Conservation (phyloP, 179 eudicot genomes). For the Silene coronaria region DNA sequence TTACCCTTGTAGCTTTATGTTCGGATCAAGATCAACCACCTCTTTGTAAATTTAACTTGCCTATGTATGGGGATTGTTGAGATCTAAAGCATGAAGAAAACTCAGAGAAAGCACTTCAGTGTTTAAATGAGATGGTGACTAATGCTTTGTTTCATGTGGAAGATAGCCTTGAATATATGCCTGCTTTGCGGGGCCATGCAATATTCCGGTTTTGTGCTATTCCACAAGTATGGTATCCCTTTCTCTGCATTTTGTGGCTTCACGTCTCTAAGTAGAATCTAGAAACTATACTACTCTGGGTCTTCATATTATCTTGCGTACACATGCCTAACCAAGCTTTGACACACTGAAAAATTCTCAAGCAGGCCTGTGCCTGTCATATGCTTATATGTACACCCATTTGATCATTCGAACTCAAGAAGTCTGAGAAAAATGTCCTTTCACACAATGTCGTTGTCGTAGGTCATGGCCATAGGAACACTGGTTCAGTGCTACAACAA, state of each 20-base stretch:
- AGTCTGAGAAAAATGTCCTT: not conserved
- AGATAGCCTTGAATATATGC: conserved; percentile 78
- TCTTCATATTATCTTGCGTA: no score
- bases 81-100: conserved; percentile 80
- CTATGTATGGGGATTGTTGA: conserved; percentile 4
- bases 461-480: conserved; percentile 96
- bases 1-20: no score
- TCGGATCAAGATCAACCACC: not conserved
- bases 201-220: conserved; percentile 92
- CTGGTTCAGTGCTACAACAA: conserved; percentile 82
- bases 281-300: not conserved
- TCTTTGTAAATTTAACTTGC: not conserved
- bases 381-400: no score
- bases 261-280: not conserved
- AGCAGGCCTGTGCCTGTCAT: no score
- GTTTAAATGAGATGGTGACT: conserved; percentile 96
- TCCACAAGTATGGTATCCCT: conserved; percentile 60
- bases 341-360: no score
- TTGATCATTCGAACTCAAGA: no score
- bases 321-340: no score
- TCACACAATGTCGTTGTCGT: conserved; percentile 8
- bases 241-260: not conserved
- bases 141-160: conserved; percentile 77
- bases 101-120: conserved; percentile 76
- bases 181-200: conserved; percentile 51